Evolutionary conservation across 768 basidiomycete genomes (phyloP), one percentile per base, ranked within the genome.

Genomic region (Termitomyces sp.): DNA sequence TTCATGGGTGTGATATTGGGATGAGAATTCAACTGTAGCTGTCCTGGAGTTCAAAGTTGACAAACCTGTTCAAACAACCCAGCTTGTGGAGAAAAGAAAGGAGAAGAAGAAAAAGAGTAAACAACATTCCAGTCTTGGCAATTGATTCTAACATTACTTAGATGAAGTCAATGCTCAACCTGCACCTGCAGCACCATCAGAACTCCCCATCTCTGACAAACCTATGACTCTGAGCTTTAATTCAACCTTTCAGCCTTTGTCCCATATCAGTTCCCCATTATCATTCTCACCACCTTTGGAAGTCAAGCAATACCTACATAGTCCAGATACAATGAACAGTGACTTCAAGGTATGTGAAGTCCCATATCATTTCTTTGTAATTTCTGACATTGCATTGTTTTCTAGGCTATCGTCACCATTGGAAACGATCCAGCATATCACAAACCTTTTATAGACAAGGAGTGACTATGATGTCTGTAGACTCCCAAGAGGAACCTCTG

Each of bases 1-100:
- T 46, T 76, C 81, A 7, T 92, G 87, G 85, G 88, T 92, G 29
- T 80, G 86, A 60, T 98, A 98, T 72, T 96, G 96, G 94, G 95
- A 98, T 66, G 93, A 96, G 68, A 83, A 78, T 38, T 89, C 92
- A 1, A 89, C 86, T 1, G 82, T 86, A 31, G 87, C 88, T 37
- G 82, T 89, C 12, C 76, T 92, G 50, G 89, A 91, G 66, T 94
- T 93, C 69, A 84, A 91, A 69, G 90, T 92, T 5, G 88, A 90
- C 59, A 81, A 85, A 67, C 77, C 84, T 15, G 68, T 68, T 0
- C 79, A 81, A 31, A 70, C 77, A 11, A 60, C 71, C 5, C 69
- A 74, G 10, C 67, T 76, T 29, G 57, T 74, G 1, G 75, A 80
- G 31, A 76, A 78, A 53, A 77, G 81, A 63, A 81, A 83, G 60